These are phyloP conservation scores for Flagelloscypha sp. DNA, from an alignment of 768 basidiomycete genomes.

Conservation along the genomic window DNA sequence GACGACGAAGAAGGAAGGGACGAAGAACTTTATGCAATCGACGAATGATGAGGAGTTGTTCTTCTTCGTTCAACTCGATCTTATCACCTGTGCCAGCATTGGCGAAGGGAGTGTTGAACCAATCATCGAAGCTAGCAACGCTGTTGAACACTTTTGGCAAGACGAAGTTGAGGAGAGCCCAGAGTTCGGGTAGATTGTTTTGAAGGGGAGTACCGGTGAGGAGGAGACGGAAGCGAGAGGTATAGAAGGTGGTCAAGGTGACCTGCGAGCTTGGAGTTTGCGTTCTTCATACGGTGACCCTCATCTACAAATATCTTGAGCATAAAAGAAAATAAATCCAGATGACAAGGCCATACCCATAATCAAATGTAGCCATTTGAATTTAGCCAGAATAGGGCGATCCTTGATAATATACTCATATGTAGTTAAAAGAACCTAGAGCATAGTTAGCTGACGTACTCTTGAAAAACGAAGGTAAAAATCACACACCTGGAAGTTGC, in stretches of 20 bases:
- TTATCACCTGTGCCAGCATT: constrained; percentile 97
- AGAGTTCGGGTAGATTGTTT: constrained; percentile 94
- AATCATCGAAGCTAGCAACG: constrained; percentile 98
- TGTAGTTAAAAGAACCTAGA: constrained; percentile 87
- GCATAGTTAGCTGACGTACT: no score
- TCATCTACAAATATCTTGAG: constrained; percentile 48
- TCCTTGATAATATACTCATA: constrained; percentile 99
- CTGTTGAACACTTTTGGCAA: constrained; percentile 97
- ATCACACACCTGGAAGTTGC: constrained; percentile 87
- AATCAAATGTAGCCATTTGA: constrained; percentile 97
- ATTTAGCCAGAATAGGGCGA: constrained; percentile 78
- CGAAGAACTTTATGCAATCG: constrained; percentile 93
- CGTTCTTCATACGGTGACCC: constrained; percentile 98
- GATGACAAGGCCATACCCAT: constrained; percentile 50
- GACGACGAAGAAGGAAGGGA: constrained; percentile 83
- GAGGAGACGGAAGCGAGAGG: constrained; percentile 88
- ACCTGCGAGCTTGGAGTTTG: constrained; percentile 79
- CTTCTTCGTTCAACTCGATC: constrained; percentile 99
- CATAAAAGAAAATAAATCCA: not conserved
- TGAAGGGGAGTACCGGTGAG: constrained; percentile 94
- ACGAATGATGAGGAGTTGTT: constrained; percentile 92
- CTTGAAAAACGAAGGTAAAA: no score
- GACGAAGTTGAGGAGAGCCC: constrained; percentile 93
- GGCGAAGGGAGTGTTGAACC: constrained; percentile 99
- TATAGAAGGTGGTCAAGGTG: constrained; percentile 87